Evolutionary conservation across 1,284 basidiomycete genomes (phyloP), one percentile per base, ranked within the genome.

Genomic region (Thelephora terrestris): DNA sequence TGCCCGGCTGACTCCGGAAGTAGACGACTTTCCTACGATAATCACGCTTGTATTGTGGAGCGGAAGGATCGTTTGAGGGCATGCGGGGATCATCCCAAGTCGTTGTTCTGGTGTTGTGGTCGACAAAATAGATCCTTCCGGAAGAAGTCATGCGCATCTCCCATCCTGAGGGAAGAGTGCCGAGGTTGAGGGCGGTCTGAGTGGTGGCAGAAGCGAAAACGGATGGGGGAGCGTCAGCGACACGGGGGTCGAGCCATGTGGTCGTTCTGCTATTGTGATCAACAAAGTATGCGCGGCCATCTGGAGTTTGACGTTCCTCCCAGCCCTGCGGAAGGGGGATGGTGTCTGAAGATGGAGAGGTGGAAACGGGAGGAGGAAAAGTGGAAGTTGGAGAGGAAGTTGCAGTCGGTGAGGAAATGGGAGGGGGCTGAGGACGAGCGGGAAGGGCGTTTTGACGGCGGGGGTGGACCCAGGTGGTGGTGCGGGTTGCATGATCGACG

Each of bases 61-160:
- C 92, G 61, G 92, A 94, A 55, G 89, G 78, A 60, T 91, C 89
- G 53, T 91, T 71, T 35, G 78, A 76, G 20, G 85, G 88, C 10
- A 91, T 91, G 58, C 45, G 27, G 16, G 45, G 45, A 46, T 97
- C 93, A 65, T 96, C 93, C 93, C 93, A 97, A 1, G 92, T 95
- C n/a, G 92, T 97, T 20, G 92, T 97, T 75, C 90, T 89, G 48
- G 88, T 94, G 68, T 92, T 95, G 72, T 95, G 92, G 64, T 95
- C 91, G 36, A 95, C 93, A 66, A 95, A 97, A 72, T 97, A 97
- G 14, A 96, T 91, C 44, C 92, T 79, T 1, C 91, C 91, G 2
- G 91, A 95, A 1, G 87, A 85, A 1, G 92, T 96, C 49, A 97
- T 80, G 50, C 93, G 85, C 92, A 96, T 96, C 67, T 97, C 92